phyloP scores from a whole-genome alignment of 176 grass and related monocot genomes.

The Leersia perrieri region DNA sequence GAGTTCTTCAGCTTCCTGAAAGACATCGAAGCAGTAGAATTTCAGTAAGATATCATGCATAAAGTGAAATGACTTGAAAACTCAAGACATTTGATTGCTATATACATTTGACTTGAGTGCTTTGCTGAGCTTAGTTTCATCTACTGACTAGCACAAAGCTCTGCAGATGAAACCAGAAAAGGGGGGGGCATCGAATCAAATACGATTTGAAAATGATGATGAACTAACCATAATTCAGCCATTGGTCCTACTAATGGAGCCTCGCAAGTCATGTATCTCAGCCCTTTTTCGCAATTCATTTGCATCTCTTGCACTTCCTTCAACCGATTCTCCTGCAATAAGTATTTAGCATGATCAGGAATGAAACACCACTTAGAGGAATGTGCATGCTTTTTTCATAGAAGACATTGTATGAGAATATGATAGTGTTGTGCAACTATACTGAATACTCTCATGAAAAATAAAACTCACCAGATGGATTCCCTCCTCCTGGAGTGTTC shows the following conservation, averaged over 20 bases:
- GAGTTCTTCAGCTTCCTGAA: conserved; percentile 70
- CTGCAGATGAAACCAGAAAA: background rate
- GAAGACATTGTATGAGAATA: background rate
- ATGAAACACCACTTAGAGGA: background rate
- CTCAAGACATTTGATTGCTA: background rate
- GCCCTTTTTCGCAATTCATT: conserved; percentile 73
- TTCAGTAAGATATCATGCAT: conserved; percentile 17
- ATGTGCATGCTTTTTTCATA: background rate
- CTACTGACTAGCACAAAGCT: background rate
- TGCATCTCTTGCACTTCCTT: conserved; percentile 94
- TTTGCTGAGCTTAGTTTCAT: background rate
- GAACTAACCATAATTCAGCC: conserved; percentile 49
- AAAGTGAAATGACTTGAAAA: background rate
- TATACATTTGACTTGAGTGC: background rate
- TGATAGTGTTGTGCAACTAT: background rate
- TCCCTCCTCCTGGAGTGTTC: conserved; percentile 75
- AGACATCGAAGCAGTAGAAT: background rate
- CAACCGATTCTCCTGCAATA: conserved; percentile 79
- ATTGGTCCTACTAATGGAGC: conserved; percentile 46
- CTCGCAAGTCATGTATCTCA: conserved; percentile 53
- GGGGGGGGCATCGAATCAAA: background rate
- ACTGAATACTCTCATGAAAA: background rate
- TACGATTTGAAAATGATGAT: background rate
- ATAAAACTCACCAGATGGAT: conserved; percentile 78
- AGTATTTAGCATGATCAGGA: conserved; percentile 14